Evolutionary conservation across 108 stramenopile genomes (phyloP), one percentile per base, ranked within the genome.

Genomic region (Hondaea fermentalgiana): DNA sequence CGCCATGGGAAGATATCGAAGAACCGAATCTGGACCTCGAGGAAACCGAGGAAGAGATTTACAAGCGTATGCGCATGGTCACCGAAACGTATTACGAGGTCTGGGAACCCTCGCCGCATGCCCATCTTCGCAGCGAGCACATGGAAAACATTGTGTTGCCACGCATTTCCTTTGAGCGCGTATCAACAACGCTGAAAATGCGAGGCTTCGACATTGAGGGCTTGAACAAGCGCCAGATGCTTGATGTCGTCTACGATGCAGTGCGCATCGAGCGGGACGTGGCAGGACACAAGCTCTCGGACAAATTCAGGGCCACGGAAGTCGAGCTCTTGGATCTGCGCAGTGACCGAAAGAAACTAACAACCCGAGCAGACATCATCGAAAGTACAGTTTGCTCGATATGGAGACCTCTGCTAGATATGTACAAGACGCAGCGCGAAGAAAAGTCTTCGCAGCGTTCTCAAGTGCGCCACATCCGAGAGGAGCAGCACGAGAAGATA

Each of bases 311-410:
- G 8, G 93, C 93, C 44, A 91, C 94, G 21, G 60, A 64, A 44
- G 88, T 95, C 12, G 95, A 95, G 91, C 94, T 93, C 90, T 71
- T 91, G 53, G 91, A 93, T 23, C 87, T 95, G n/a, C 93, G 94
- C 14, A 93, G 92, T 21, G 88, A 93, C 16, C 72, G 93, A 60
- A 72, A 87, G 60, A 91, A 89, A 72, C 60, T 91, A 25, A 69
- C 17, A 3, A 42, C 64, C 35, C 89, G 72, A 51, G 88, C 90
- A 59, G 64, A 87, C 58, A 76, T 90, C 44, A 76, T 93, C 76
- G 64, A n/a, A 58, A 92, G 5, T 25, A 87, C 57, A 64, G 91
- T n/a, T 92, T 91, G 72, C 72, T 95, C 71, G 43, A 91, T 91
- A 90, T 95, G 95, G 94, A n/a, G 35, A 19, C 92, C 91, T 6